phyloP scores from a whole-genome alignment of 768 basidiomycete genomes.

The Termitomyces sp. region DNA sequence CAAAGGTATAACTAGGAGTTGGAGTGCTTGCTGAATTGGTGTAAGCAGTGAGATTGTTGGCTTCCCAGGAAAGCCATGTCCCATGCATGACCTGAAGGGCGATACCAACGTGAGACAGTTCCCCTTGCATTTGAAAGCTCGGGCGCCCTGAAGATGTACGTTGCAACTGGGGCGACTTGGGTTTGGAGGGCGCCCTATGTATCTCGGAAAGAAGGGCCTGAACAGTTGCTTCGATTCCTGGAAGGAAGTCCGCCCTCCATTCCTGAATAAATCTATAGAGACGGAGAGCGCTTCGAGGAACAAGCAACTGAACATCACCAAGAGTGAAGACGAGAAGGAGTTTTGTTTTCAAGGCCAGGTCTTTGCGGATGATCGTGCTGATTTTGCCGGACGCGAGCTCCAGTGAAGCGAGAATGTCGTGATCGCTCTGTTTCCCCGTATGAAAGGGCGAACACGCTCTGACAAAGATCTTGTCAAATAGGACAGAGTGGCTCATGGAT shows the following conservation, averaged over 20 bases:
- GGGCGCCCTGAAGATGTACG: constrained; percentile 23
- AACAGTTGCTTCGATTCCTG: constrained; percentile 66
- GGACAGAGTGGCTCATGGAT: constrained; percentile 44
- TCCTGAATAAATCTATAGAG: constrained; percentile 78
- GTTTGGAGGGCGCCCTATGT: constrained; percentile 35
- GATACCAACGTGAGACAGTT: constrained; percentile 48
- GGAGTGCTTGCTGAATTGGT: constrained; percentile 33
- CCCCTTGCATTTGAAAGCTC: constrained; percentile 49
- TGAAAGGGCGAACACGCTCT: constrained; percentile 54
- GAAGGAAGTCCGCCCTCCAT: constrained; percentile 78
- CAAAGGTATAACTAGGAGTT: constrained; percentile 45
- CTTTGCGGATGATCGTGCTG: constrained; percentile 45
- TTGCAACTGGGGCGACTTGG: constrained; percentile 26
- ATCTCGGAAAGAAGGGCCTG: constrained; percentile 66
- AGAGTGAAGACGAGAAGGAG: constrained; percentile 43
- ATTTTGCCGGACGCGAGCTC: constrained; percentile 42
- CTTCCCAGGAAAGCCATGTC: constrained; percentile 80
- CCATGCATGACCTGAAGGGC: constrained; percentile 84
- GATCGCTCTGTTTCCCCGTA: constrained; percentile 34
- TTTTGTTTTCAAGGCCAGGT: constrained; percentile 33
- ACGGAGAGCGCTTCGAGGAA: constrained; percentile 79
- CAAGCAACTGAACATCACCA: constrained; percentile 46
- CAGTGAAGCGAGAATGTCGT: constrained; percentile 62
- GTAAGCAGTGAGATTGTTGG: constrained; percentile 47
- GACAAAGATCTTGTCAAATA: constrained; percentile 51